Evolutionary conservation across 768 basidiomycete species (phyloP).

Genomic region (Suillus fuscotomentosus): DNA sequence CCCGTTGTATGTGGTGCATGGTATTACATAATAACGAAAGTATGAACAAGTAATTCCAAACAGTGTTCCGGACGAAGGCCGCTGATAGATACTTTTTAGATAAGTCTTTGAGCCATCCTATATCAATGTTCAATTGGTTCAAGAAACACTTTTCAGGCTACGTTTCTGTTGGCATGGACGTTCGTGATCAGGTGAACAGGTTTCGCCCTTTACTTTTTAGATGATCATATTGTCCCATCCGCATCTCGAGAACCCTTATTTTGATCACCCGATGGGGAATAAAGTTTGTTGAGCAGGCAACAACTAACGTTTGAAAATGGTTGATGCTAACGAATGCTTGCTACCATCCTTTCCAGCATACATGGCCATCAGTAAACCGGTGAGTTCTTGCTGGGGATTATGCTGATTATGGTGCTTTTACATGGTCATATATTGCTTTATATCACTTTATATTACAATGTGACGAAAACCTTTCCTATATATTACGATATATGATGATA

Average conservation of each 20-base stretch:
- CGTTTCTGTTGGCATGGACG: not conserved
- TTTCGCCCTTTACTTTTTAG: not conserved
- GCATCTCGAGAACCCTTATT: slow-evolving; percentile 31
- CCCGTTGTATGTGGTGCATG: not conserved
- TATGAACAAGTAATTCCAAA: not conserved
- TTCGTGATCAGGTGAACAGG: not conserved
- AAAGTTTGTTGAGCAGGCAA: slow-evolving; percentile 34
- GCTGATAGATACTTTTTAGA: not conserved
- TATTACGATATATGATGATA: too few relatives aligned
- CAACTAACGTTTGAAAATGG: slow-evolving; percentile 39
- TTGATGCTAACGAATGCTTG: slow-evolving; percentile 47
- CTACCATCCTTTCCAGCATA: slow-evolving; percentile 47
- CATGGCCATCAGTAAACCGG: too few relatives aligned
- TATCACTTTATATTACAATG: too few relatives aligned
- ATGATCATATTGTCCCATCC: not conserved
- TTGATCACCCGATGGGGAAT: slow-evolving; percentile 43
- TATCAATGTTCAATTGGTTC: not conserved
- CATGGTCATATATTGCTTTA: too few relatives aligned
- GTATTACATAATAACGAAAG: not conserved
- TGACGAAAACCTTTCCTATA: too few relatives aligned
- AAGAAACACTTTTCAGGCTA: not conserved
- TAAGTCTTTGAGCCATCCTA: not conserved
- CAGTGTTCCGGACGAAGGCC: not conserved
- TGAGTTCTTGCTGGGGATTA: too few relatives aligned
- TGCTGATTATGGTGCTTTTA: too few relatives aligned